These are phyloP conservation scores for Cucumis melo DNA, from an alignment of 306 rosid species.

Conservation along the genomic window DNA sequence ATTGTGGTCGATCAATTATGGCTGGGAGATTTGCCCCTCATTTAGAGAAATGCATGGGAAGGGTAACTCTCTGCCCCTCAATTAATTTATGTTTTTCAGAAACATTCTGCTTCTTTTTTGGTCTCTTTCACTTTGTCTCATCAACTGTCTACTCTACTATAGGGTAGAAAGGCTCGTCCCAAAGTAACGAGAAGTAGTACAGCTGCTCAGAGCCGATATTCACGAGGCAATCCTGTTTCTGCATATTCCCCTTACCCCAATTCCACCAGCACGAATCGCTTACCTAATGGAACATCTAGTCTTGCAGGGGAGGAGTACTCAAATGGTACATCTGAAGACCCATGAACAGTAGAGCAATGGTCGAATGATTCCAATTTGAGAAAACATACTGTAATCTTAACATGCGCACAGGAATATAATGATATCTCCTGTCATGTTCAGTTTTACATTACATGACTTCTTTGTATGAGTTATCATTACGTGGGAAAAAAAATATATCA, in stretches of 20 bases:
- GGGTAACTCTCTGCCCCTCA: conserved; percentile 34
- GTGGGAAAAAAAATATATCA: background rate
- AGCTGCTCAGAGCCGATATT: conserved; percentile 54
- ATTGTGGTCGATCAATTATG: conserved; percentile 62
- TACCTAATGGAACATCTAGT: conserved; percentile 59
- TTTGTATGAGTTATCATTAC: conserved; percentile 7
- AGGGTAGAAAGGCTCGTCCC: conserved; percentile 96
- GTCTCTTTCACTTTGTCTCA: background rate
- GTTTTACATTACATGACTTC: conserved; percentile 7
- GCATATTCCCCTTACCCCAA: conserved; percentile 45
- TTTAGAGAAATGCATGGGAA: conserved; percentile 98
- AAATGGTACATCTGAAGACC: conserved; percentile 49
- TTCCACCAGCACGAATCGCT: conserved; percentile 37
- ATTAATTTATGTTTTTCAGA: background rate
- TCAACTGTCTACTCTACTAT: conserved; percentile 11
- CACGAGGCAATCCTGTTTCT: conserved; percentile 57
- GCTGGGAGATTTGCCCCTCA: conserved; percentile 99
- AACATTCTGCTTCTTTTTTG: background rate
- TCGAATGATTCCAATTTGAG: background rate
- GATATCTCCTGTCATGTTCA: conserved; percentile 6
- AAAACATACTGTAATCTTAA: background rate
- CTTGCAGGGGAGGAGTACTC: conserved; percentile 62
- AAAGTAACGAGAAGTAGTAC: conserved; percentile 91
- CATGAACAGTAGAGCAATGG: conserved; percentile 18
- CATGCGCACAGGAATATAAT: background rate